phyloP scores from a whole-genome alignment of 352 stramenopile genomes.

The Phytophthora multivora region DNA sequence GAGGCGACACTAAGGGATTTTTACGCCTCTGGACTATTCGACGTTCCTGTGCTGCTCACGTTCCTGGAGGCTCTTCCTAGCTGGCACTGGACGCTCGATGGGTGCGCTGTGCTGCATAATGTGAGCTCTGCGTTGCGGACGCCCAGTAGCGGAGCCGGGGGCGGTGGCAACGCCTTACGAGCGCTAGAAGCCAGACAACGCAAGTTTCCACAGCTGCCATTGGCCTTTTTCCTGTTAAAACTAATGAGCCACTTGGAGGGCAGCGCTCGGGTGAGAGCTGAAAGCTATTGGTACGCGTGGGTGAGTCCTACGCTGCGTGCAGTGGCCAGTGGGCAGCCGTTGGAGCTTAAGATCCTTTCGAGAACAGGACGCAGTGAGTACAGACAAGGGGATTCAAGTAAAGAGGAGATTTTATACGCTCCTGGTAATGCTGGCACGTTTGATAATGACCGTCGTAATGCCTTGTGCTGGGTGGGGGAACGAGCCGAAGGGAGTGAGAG shows the following conservation, averaged over 20 bases:
- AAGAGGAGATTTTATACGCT: slow-evolving; percentile 54
- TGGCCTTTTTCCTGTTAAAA: slow-evolving; percentile 74
- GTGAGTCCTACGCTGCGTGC: slow-evolving; percentile 56
- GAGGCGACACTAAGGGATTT: slow-evolving; percentile 65
- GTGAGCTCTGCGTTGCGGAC: slow-evolving; percentile 54
- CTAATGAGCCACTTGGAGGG: slow-evolving; percentile 69
- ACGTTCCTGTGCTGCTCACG: slow-evolving; percentile 66
- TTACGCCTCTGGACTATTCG: slow-evolving; percentile 65
- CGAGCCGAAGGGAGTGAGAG: slow-evolving; percentile 22
- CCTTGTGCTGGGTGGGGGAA: slow-evolving; percentile 47
- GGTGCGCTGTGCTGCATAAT: slow-evolving; percentile 64
- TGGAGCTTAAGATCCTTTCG: slow-evolving; percentile 44
- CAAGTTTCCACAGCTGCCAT: slow-evolving; percentile 60
- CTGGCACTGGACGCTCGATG: slow-evolving; percentile 76
- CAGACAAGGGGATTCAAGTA: slow-evolving; percentile 23
- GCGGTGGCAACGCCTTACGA: slow-evolving; percentile 32
- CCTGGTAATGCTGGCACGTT: slow-evolving; percentile 47
- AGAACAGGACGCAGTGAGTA: slow-evolving; percentile 37
- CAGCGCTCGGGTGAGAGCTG: slow-evolving; percentile 49
- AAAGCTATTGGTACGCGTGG: slow-evolving; percentile 74
- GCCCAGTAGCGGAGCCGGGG: slow-evolving; percentile 28
- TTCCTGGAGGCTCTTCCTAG: slow-evolving; percentile 72
- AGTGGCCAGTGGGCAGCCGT: slow-evolving; percentile 48
- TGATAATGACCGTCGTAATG: slow-evolving; percentile 55
- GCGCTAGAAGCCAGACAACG: slow-evolving; percentile 38